Evolutionary conservation across 129 eudicot species (phyloP), one percentile per base, ranked within the genome.

Genomic region (Heracleum sosnowskyi): DNA sequence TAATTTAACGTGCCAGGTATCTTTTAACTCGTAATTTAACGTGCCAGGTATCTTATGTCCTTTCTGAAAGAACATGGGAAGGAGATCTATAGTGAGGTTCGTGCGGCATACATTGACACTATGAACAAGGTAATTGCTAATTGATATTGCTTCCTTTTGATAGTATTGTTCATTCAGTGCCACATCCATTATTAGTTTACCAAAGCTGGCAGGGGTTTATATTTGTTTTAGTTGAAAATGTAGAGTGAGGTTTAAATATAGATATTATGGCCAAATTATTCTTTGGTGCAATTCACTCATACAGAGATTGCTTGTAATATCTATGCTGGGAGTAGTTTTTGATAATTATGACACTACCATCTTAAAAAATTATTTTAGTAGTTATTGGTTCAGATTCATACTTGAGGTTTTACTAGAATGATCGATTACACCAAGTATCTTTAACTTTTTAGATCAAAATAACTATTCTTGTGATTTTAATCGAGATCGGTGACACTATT

Each of bases 11-110:
- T 86, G 91, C 92, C 29, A 95, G 98, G 86, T 95, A 91, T 81
- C 85, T 90, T 76, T 84, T 91, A 64, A 8, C n/a, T 53, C 22
- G 62, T 53, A 53, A 53, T 53, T 42, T 42, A 55, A 69, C 78
- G 76, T 86, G 91, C 92, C 33, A 95, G 98, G 86, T 95, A 91
- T 81, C 85, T 90, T 76, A 86, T 92, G 70, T 83, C 89, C 47
- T 95, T 95, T 81, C 94, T 95, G 55, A 95, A 90, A 82, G 98
- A 95, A 73, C 97, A 91, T 77, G 98, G 98, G 81, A 91, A 92
- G 84, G 98, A 95, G 86, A 87, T 90, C 36, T 95, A 95, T 83
- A 81, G 78, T 75, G 98, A 95, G 83, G 92, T 91, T 77, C 96
- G 97, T 75, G 93, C 92, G 29, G 98, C 98, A 53, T 95, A 95